Conservation (phyloP, 257 asterid genomes). For the Sherardia arvensis region DNA sequence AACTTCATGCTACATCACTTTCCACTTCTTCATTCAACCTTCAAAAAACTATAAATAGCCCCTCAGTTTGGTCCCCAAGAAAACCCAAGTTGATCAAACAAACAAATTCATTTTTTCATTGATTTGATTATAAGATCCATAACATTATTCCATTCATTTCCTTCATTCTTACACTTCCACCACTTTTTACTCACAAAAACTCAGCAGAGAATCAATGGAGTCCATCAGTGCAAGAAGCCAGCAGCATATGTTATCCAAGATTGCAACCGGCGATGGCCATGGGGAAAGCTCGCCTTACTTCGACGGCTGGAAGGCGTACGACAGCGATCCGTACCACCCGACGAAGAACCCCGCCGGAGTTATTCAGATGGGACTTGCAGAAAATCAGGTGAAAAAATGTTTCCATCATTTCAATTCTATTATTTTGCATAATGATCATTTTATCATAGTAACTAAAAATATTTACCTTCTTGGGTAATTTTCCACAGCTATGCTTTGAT, state of each 20-base stretch:
- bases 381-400: slow-evolving; percentile 50
- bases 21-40: background rate
- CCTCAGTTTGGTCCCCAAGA: background rate
- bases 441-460: background rate
- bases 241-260: slow-evolving; percentile 28
- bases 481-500: slow-evolving; percentile 73
- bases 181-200: background rate
- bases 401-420: background rate
- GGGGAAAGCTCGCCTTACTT: slow-evolving; percentile 89
- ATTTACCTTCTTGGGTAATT: background rate
- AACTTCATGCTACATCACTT: background rate
- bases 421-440: background rate
- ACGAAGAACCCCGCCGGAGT: slow-evolving; percentile 54
- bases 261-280: slow-evolving; percentile 67
- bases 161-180: background rate
- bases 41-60: background rate
- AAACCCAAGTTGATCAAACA: background rate
- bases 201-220: background rate
- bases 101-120: background rate
- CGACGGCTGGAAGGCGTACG: slow-evolving; percentile 94
- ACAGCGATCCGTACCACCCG: slow-evolving; percentile 66
- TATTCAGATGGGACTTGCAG: slow-evolving; percentile 93
- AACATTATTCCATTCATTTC: background rate
- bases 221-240: background rate
- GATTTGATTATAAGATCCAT: too few species aligned